phyloP scores from a whole-genome alignment of 352 stramenopile genomes.

The Elongisporangium senticosum region DNA sequence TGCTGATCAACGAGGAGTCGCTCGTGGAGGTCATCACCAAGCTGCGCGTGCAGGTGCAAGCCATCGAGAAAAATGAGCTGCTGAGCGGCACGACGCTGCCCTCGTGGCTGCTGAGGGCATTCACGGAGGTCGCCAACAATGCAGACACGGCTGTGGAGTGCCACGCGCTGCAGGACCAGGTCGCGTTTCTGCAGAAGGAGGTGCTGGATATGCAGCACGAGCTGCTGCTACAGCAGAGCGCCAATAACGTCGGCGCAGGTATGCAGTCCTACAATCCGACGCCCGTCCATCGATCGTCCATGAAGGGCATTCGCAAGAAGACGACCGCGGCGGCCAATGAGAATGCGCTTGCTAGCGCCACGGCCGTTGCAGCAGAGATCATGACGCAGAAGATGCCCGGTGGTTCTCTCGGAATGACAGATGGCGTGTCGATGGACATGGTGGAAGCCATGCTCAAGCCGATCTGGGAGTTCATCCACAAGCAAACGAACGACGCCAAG shows the following conservation, averaged over 20 bases:
- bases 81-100: constrained; percentile 61
- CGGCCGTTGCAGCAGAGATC: not conserved
- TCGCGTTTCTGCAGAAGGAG: constrained; percentile 73
- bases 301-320: constrained; percentile 15
- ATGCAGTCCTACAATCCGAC: constrained; percentile 35
- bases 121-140: constrained; percentile 77
- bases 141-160: constrained; percentile 77
- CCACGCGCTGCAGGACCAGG: constrained; percentile 67
- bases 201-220: constrained; percentile 73
- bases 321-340: constrained; percentile 9
- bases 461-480: constrained; percentile 72
- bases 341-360: constrained; percentile 3
- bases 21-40: constrained; percentile 72
- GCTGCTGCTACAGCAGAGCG: constrained; percentile 61
- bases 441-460: constrained; percentile 47
- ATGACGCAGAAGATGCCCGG: not conserved
- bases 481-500: constrained; percentile 71
- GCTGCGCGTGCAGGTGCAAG: constrained; percentile 52
- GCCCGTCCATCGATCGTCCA: constrained; percentile 53
- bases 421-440: constrained; percentile 13
- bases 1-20: constrained; percentile 77
- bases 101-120: constrained; percentile 60
- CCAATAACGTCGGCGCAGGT: not conserved
- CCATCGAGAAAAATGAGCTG: constrained; percentile 75
- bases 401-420: not conserved